Evolutionary conservation across 176 grass and related monocot genomes (phyloP).

Genomic region (Triticum turgidum): DNA sequence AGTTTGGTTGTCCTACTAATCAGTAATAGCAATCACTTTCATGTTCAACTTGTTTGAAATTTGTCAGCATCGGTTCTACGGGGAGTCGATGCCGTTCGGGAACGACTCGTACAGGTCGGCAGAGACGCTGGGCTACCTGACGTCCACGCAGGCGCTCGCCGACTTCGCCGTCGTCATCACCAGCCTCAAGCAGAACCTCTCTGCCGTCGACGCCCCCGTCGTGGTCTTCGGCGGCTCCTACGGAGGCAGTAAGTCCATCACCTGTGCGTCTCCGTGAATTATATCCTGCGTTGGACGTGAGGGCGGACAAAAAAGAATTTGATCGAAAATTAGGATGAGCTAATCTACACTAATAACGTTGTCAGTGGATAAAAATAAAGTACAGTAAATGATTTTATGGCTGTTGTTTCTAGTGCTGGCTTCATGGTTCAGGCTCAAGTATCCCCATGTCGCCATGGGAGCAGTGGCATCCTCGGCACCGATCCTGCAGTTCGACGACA

Average conservation of each 20-base stretch:
- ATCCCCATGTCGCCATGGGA: constrained; percentile 83
- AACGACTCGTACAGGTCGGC: constrained; percentile 60
- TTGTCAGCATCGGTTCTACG: constrained; percentile 86
- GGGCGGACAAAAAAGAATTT: no score
- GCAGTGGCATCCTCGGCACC: constrained; percentile 29
- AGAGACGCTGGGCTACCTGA: constrained; percentile 72
- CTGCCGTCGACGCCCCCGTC: constrained; percentile 71
- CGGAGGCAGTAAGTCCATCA: constrained; percentile 67
- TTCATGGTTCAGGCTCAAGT: constrained; percentile 97
- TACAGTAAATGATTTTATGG: not conserved
- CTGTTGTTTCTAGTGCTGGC: constrained; percentile 57
- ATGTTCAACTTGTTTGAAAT: no score
- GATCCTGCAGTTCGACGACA: constrained; percentile 76
- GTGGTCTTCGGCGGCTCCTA: constrained; percentile 91
- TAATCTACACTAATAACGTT: no score
- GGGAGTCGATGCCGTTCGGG: constrained; percentile 87
- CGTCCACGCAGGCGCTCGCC: constrained; percentile 91
- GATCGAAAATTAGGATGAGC: no score
- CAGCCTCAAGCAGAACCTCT: constrained; percentile 81
- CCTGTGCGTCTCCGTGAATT: no score
- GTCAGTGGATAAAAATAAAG: no score
- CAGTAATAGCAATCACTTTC: no score
- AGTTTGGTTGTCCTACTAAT: no score
- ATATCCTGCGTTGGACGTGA: no score
- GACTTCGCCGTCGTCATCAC: constrained; percentile 83